phyloP scores from a whole-genome alignment of 495 filamentous ascomycete genomes.

The Penicillium dipodomyicola region DNA sequence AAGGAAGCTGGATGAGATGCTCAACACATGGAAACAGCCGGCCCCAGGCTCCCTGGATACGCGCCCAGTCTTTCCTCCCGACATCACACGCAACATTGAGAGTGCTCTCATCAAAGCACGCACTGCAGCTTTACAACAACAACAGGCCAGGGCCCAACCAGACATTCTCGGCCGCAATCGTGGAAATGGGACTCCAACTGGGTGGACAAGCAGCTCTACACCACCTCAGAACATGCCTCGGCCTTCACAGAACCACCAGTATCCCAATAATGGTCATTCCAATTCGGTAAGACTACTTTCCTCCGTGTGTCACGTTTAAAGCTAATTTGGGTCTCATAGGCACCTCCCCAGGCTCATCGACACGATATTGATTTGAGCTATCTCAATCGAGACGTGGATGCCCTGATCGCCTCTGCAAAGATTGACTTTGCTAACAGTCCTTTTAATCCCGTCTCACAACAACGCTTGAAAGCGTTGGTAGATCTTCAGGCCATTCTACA shows the following conservation, averaged over 20 bases:
- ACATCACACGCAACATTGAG: slow-evolving; percentile 85
- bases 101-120: slow-evolving; percentile 87
- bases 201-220: slow-evolving; percentile 66
- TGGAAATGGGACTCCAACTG: slow-evolving; percentile 49
- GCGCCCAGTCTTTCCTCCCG: slow-evolving; percentile 81
- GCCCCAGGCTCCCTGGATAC: slow-evolving; percentile 86
- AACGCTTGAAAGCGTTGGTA: slow-evolving; percentile 78
- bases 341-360: slow-evolving; percentile 34
- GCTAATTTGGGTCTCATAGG: slow-evolving; percentile 23
- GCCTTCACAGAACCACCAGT: slow-evolving; percentile 30
- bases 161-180: slow-evolving; percentile 60
- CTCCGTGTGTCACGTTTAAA: neutral
- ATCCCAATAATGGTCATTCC: slow-evolving; percentile 36
- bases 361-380: slow-evolving; percentile 55
- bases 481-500: slow-evolving; percentile 81
- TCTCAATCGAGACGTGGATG: slow-evolving; percentile 77
- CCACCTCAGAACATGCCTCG: slow-evolving; percentile 56
- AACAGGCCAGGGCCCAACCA: slow-evolving; percentile 65
- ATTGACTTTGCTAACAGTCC: slow-evolving; percentile 69
- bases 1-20: slow-evolving; percentile 91
- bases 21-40: slow-evolving; percentile 97
- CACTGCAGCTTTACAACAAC: slow-evolving; percentile 68
- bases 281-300: slow-evolving; percentile 32
- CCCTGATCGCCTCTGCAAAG: slow-evolving; percentile 66
- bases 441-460: slow-evolving; percentile 68